Evolutionary conservation across 306 rosid genomes (phyloP).

Genomic region (Begonia loranthoides): DNA sequence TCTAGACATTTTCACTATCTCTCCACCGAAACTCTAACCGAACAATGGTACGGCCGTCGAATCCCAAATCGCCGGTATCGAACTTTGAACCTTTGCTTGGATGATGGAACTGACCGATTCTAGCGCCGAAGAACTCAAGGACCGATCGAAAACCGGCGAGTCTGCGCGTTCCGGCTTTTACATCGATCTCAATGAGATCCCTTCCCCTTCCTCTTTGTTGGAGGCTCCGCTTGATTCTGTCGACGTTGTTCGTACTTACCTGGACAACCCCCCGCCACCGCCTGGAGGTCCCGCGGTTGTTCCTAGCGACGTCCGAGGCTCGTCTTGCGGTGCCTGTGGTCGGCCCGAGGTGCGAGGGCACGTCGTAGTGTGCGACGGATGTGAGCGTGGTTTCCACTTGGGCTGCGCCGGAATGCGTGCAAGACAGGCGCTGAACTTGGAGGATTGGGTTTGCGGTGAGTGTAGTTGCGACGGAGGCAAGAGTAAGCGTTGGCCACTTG

Average conservation of each 20-base stretch:
- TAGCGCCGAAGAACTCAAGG: conserved; percentile 32
- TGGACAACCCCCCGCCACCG: conserved; percentile 72
- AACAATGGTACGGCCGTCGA: conserved; percentile 48
- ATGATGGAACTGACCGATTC: conserved; percentile 87
- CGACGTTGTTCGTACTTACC: conserved; percentile 69
- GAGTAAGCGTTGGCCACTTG: conserved; percentile 95
- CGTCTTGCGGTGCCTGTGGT: conserved; percentile 38
- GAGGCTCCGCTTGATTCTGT: conserved; percentile 67
- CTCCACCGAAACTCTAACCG: conserved; percentile 9
- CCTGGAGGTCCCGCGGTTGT: conserved; percentile 52
- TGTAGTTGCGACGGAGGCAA: conserved; percentile 43
- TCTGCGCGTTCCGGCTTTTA: conserved; percentile 49
- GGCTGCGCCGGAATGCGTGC: conserved; percentile 68
- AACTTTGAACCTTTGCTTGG: conserved; percentile 33
- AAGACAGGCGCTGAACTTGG: conserved; percentile 26
- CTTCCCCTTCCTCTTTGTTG: conserved; percentile 45
- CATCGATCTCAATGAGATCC: conserved; percentile 98
- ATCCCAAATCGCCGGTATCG: conserved; percentile 23
- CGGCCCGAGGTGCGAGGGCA: conserved; percentile 33
- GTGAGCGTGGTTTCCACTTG: conserved; percentile 80
- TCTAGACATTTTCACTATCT: conserved; percentile 19
- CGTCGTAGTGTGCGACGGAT: conserved; percentile 86
- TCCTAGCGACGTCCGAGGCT: conserved; percentile 24
- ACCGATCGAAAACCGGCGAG: conserved; percentile 18
- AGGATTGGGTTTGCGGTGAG: conserved; percentile 86